Conservation (phyloP, 495 filamentous ascomycete species). For the Niebla homalea region DNA sequence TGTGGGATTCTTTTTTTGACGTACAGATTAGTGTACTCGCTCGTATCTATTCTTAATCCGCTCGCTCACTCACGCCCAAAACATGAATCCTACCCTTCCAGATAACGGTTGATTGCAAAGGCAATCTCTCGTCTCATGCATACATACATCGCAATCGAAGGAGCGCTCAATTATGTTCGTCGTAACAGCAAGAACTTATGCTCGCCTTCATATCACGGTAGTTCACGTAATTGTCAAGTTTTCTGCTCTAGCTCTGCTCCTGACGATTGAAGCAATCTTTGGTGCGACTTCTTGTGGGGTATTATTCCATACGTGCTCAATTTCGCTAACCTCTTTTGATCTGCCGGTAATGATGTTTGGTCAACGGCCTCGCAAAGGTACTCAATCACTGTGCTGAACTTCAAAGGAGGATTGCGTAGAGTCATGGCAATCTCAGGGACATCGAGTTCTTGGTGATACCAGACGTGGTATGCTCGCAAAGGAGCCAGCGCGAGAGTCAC, state of each 20-base stretch:
- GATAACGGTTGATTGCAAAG: too few species aligned
- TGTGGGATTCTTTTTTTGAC: too few species aligned
- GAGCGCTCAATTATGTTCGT: too few species aligned
- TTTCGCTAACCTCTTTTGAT: background rate
- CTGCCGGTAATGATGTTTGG: background rate
- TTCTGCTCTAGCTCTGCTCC: background rate
- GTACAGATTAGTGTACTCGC: too few species aligned
- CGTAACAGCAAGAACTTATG: too few species aligned
- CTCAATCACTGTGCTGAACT: constrained; percentile 29
- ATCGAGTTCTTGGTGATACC: constrained; percentile 34
- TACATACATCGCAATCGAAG: too few species aligned
- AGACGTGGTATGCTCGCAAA: constrained; percentile 50
- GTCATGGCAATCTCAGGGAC: constrained; percentile 33
- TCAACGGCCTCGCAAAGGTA: constrained; percentile 28
- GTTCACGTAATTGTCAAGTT: too few species aligned
- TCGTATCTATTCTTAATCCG: too few species aligned
- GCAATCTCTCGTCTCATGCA: too few species aligned
- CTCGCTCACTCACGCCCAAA: too few species aligned
- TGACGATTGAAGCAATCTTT: background rate
- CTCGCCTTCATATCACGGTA: too few species aligned
- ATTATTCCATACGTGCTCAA: background rate
- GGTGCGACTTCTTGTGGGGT: background rate
- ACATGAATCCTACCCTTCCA: too few species aligned
- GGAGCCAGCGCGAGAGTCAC: constrained; percentile 15
- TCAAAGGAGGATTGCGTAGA: constrained; percentile 43